Base-by-base conservation (phyloP, 1,284 basidiomycete genomes). In the Ganoderma lingzhi region DNA sequence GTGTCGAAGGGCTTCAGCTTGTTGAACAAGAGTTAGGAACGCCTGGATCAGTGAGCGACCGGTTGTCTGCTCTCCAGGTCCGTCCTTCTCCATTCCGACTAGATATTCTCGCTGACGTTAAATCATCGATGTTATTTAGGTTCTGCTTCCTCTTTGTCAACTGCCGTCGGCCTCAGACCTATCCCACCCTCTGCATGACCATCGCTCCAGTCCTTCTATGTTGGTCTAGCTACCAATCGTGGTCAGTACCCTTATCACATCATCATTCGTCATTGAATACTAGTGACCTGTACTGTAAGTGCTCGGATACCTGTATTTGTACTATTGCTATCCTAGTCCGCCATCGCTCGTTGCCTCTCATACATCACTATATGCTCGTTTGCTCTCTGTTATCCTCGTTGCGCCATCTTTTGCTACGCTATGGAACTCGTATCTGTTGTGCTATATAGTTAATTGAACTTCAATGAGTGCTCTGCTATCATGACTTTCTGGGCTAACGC, bases 31-130 rank as follows among this genome's bases (percentile, higher is more conserved):
- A 35, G 51, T 10, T 30, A 56, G 32, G 55, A 56, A 15, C 32
- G 15, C 32, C 55, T 37, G 55, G 55, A 37, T 56, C 32, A 56
- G 15, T 56, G 55, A 56, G 55, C 55, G 55, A 56, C 32, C 32
- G 55, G 17, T 19, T 37, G 32, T 37, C 14, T 56, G 55, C 55
- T 35, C 32, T 55, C 53, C 55, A 37, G 55, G 55, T 56, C 9
- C 30, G 55, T 35, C 30, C 17, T 12, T 35, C 9, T 32, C 17
- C 55, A 19, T 15, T 19, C 15, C 12, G 19, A 9, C 14, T 1
- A 15, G 6, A 5, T 19, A n/a, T 35, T 19, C 8, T 19, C 12
- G 14, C 30, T 56, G 30, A 53, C 28, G 32, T 35, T 23, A 23
- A 23, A 23, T 19, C 15, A 19, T 35, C 30, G 6, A 17, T 56